Evolutionary conservation across 2,329 filamentous ascomycete genomes (phyloP), one percentile per base, ranked within the genome.

Genomic region (Malbranchea cinnamomea): DNA sequence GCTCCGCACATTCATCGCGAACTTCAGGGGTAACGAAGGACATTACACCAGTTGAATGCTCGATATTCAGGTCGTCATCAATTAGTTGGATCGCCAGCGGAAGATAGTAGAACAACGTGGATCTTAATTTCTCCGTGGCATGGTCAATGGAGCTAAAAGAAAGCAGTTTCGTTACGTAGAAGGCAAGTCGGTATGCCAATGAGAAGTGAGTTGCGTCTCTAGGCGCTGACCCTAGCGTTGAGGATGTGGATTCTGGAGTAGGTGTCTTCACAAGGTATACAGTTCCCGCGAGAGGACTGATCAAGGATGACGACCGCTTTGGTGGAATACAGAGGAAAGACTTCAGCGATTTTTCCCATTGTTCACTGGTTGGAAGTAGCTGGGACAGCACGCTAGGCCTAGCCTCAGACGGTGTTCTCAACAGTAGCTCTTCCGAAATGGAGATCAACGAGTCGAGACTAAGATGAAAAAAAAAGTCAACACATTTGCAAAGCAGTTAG

Each of bases 131-230:
- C 24, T 49, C 27, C 22, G 50, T 40, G 5, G 59, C 29, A 19
- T 42, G 38, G 9, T 48, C 40, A 8, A 54, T 38, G 3, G 57
- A 30, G 12, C 57, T 49, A 2, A 49, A 50, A 11, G 56, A 54
- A 18, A 84, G 47, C 0, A 89, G 48, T 28, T 65, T 65, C 4
- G 64, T 60, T 0, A 72, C 67, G 48, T 84, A 93, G 28, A 77
- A 62, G 1, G 77, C 72, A 59, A 91, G 79, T 32, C 87, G 68
- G 9, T 81, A 69, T 1, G 82, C 72, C 31, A 79, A 62, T 2
- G 82, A 82, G 18, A 74, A 70, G 0, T 79, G 79, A 39, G 70
- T 68, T 3, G 66, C 59, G 47, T 93, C 84, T 24, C 76, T 63
- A 18, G 57, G 47, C 10, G 67, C 50, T 37, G 14, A 53, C 25